Evolutionary conservation across 148 eudicot species (phyloP).

Genomic region (Polygonum aviculare): DNA sequence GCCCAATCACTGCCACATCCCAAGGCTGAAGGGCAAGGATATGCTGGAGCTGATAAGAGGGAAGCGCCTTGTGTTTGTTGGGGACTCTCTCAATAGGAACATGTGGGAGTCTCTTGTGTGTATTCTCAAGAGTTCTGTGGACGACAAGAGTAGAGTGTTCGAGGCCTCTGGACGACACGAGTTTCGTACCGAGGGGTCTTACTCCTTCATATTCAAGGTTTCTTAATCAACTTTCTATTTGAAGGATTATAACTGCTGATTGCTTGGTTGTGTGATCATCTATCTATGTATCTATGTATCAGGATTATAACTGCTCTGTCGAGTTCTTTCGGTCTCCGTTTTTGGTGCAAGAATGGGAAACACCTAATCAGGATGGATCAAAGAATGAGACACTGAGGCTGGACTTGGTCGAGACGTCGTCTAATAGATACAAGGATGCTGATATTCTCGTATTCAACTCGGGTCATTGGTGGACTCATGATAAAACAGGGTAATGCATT

Average conservation of each 20-base stretch:
- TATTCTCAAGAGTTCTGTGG: slow-evolving; percentile 40
- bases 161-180: slow-evolving; percentile 61
- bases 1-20: slow-evolving; percentile 55
- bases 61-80: slow-evolving; percentile 64
- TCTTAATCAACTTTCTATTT: not conserved
- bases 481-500: slow-evolving; percentile 55
- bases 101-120: slow-evolving; percentile 91
- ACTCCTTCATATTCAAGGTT: slow-evolving; percentile 52
- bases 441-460: slow-evolving; percentile 74
- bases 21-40: slow-evolving; percentile 52
- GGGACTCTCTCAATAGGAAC: slow-evolving; percentile 84
- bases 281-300: not conserved
- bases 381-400: slow-evolving; percentile 59
- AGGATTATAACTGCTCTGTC: slow-evolving; percentile 62
- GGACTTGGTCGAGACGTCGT: slow-evolving; percentile 46
- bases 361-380: slow-evolving; percentile 32
- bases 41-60: slow-evolving; percentile 62
- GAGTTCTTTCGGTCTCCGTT: slow-evolving; percentile 58
- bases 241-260: no score
- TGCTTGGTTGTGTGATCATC: slow-evolving; percentile 5
- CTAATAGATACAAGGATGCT: slow-evolving; percentile 42
- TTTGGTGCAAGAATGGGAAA: slow-evolving; percentile 66
- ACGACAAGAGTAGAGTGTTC: slow-evolving; percentile 44
- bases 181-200: slow-evolving; percentile 44
- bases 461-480: slow-evolving; percentile 92